Base-by-base conservation (phyloP, 2,329 filamentous ascomycete genomes). In the Fusarium mundagurra region DNA sequence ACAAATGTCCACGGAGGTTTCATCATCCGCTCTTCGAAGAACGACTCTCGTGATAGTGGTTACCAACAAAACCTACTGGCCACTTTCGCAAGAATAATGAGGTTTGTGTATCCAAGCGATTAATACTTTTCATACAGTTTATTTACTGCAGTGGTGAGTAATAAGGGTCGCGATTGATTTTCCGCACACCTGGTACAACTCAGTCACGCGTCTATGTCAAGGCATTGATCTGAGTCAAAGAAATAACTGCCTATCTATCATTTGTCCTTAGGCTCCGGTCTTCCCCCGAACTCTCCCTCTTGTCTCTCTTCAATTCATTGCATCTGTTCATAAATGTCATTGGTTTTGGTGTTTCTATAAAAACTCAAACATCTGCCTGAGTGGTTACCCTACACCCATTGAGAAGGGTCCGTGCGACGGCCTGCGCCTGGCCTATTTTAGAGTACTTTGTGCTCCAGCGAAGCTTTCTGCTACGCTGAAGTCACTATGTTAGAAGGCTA, bases 161-260 rank as follows among this genome's bases (percentile, higher is more conserved):
- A 8, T 3, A 5, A 8, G 0, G 8, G 8, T 4, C 10, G 3
- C 5, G 11, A 4, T 9, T 17, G 7, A 8, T 18, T 6, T 2
- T 9, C 8, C 17, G 16, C 8, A 17, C 34, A 36, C 8, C 17
- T 36, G 8, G 3, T 18, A 10, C 3, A 20, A 6, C 5, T 6
- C 18, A 29, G 0, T 7, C 9, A 22, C 4, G 8, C 8, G 6
- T 29, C 2, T 5, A 4, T 1, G 8, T 22, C 3, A 7, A 29
- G 4, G 4, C 9, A 16, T 1, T 16, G 13, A 9, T 31, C 45
- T 16, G 9, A 11, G 4, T 18, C 48, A 14, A 5, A 34, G 22
- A 34, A 24, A 20, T 2, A 12, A 24, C 3, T 20, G 3, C 17
- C 2, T 16, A 34, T 34, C 8, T 16, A 5, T 8, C 3, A 2